These are phyloP conservation scores for Aciculosporium take DNA, from an alignment of 2,329 filamentous ascomycete species.

Conservation along the genomic window DNA sequence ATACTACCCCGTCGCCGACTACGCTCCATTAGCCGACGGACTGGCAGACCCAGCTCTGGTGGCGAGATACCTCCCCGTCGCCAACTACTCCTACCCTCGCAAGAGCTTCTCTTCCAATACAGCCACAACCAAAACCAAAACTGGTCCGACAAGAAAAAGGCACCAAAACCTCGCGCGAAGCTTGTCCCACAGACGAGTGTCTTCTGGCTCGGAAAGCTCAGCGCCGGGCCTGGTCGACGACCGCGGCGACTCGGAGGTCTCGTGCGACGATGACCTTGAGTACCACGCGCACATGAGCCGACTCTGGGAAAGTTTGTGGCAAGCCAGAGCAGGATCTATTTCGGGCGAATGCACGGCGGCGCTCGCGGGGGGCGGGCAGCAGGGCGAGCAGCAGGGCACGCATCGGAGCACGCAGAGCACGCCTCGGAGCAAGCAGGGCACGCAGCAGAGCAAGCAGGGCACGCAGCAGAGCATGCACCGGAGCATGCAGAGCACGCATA, in stretches of 20 bases:
- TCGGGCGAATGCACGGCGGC: slow-evolving; percentile 5
- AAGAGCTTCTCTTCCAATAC: no score
- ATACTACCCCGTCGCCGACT: slow-evolving; percentile 21
- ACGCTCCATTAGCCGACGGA: no score
- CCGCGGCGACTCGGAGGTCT: slow-evolving; percentile 34
- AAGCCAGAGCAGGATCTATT: background rate
- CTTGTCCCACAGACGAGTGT: slow-evolving; percentile 3
- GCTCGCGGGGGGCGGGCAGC: no score
- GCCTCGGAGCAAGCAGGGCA: no score
- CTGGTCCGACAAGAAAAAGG: no score
- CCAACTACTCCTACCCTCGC: slow-evolving; percentile 27
- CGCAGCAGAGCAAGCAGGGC: no score
- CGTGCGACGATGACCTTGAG: slow-evolving; percentile 35
- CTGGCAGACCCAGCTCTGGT: slow-evolving; percentile 25
- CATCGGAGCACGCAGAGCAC: no score
- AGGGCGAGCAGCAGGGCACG: no score
- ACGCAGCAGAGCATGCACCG: slow-evolving; percentile 18
- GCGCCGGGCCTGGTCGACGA: slow-evolving; percentile 36
- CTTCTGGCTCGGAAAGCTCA: slow-evolving; percentile 31
- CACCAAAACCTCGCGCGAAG: no score
- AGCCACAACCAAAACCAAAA: no score
- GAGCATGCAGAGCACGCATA: no score
- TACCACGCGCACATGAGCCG: slow-evolving; percentile 30
- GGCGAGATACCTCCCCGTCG: slow-evolving; percentile 24
- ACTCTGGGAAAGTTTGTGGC: slow-evolving; percentile 40